phyloP scores from a whole-genome alignment of 2,329 filamentous ascomycete species.

The Rhynchosporium agropyri region DNA sequence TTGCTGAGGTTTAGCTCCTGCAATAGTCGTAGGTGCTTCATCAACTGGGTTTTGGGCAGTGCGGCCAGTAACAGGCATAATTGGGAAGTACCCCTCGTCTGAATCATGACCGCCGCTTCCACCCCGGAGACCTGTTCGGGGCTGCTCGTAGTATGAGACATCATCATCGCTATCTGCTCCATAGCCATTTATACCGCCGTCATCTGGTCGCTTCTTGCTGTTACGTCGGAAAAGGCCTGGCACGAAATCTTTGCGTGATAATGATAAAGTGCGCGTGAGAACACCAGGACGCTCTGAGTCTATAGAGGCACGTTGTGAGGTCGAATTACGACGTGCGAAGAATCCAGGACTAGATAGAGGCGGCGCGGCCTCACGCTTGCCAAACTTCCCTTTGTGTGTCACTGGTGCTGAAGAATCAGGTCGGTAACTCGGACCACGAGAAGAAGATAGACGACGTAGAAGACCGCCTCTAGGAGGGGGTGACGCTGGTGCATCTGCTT shows the following conservation, averaged over 20 bases:
- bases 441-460: slow-evolving; percentile 40
- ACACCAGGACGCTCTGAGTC: slow-evolving; percentile 46
- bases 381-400: slow-evolving; percentile 30
- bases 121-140: slow-evolving; percentile 40
- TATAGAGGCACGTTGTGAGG: slow-evolving; percentile 43
- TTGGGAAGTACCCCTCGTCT: slow-evolving; percentile 59
- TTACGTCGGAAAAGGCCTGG: slow-evolving; percentile 51
- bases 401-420: slow-evolving; percentile 38
- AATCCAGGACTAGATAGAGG: slow-evolving; percentile 33
- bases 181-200: slow-evolving; percentile 58
- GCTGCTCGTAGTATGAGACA: slow-evolving; percentile 24
- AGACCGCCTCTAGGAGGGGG: slow-evolving; percentile 37
- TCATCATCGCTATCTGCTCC: slow-evolving; percentile 48
- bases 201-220: slow-evolving; percentile 47
- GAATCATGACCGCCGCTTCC: slow-evolving; percentile 45
- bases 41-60: slow-evolving; percentile 26
- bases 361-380: slow-evolving; percentile 21
- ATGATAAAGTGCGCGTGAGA: slow-evolving; percentile 62
- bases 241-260: slow-evolving; percentile 56
- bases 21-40: slow-evolving; percentile 34
- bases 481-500: slow-evolving; percentile 48
- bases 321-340: slow-evolving; percentile 50
- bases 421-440: slow-evolving; percentile 41
- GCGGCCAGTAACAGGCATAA: slow-evolving; percentile 28
- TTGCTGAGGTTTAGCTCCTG: slow-evolving; percentile 28